These are phyloP conservation scores for Tetratostichococcus sp. DNA, from an alignment of 139 green algal genomes.

Conservation along the genomic window DNA sequence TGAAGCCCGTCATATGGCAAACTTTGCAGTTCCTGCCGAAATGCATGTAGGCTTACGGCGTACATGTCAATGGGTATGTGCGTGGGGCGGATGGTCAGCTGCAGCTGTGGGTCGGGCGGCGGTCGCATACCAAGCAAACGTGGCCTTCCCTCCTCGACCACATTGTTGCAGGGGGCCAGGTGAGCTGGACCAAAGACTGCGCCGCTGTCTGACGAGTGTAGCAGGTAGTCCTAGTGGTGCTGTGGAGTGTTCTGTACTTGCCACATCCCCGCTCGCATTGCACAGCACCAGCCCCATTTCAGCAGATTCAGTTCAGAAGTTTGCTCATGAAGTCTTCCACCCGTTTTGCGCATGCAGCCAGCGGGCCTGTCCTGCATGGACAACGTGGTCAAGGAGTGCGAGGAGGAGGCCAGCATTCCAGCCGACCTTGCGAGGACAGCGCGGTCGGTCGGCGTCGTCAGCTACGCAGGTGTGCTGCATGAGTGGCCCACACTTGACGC, in stretches of 20 bases:
- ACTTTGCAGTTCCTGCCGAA: neutral
- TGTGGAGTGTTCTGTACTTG: no score
- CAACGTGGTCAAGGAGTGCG: constrained; percentile 93
- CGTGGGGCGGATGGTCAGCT: constrained; percentile 31
- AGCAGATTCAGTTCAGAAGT: no score
- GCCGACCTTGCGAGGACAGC: constrained; percentile 50
- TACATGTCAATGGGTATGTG: constrained; percentile 91
- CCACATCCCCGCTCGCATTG: no score
- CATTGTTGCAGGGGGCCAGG: constrained; percentile 86
- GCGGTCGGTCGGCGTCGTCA: constrained; percentile 42
- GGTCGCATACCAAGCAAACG: constrained; percentile 76
- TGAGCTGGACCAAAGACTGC: constrained; percentile 10
- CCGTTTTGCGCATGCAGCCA: neutral
- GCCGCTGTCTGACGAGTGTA: neutral
- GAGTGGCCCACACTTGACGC: no score
- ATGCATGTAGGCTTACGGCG: constrained; percentile 57
- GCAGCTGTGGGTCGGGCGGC: constrained; percentile 84
- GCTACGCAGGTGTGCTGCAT: constrained; percentile 25
- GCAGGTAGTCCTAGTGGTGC: no score
- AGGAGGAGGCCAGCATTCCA: constrained; percentile 89
- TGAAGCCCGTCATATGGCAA: no score
- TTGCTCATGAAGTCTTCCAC: no score
- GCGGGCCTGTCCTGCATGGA: constrained; percentile 25
- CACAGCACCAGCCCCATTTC: no score
- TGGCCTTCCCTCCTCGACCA: constrained; percentile 94